Evolutionary conservation across 2,329 filamentous ascomycete genomes (phyloP), one percentile per base, ranked within the genome.

Genomic region (Epichloe coenophiala): DNA sequence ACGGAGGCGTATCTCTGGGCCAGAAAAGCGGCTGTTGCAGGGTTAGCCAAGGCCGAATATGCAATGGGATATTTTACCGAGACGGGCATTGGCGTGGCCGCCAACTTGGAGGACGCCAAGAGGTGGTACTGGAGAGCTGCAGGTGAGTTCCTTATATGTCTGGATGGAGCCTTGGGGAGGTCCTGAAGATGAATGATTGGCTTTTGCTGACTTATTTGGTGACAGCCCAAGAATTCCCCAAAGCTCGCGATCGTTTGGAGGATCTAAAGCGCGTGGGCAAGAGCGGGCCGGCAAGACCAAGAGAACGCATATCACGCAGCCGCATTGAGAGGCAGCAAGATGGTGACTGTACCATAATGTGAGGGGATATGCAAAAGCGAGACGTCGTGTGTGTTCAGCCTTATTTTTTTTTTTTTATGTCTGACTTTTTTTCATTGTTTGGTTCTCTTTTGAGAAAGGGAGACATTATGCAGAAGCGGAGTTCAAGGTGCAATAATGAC

Each of bases 1-100:
- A 94, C 88, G 0, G 93, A 98, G 65, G 93, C 93, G 1, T 98
- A 96, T 65, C 77, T 98, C 2, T 98, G 93, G 93, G 91, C 93
- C 11, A 77, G 91, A 21, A 97, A 96, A 68, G 91, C 93, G 2
- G 93, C 93, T 0, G 80, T 83, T 56, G 86, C 88, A 3, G 89
- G 91, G 3, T 69, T 96, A 38, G 83, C 88, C 7, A 98, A 97
- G 72, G 93, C 93, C 0, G 87, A 97, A 70, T 97, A 96, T 68
- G 93, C 91, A 0, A 95, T 98, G 65, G 93, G 93, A 0, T 96
- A 97, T 68, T 96, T 95, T 63, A 94, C 88, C 1, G 93, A 98
- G 68, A 84, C 93, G 46, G 93, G 93, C 12, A 97, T 98, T 59
- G 93, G 93, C 33, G 83, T 88, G 56, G 75, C 84, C 15, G 81